Evolutionary conservation across 805 yeast genomes (phyloP), one percentile per base, ranked within the genome.

Genomic region (Tetrapisispora phaffii): DNA sequence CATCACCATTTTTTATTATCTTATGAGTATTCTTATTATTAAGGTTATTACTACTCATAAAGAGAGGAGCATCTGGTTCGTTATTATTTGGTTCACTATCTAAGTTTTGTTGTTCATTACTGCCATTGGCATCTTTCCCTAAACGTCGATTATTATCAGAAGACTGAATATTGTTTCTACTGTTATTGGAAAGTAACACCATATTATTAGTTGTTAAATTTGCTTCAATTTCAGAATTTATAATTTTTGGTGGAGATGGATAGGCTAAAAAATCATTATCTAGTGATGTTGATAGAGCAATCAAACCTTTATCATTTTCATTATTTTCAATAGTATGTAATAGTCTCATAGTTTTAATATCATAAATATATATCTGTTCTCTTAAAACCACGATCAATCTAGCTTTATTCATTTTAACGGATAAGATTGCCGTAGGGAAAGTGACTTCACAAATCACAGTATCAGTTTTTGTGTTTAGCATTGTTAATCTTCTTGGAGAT

Each of bases 401-500:
- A 41, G 78, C 76, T 48, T 83, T 72, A 58, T 83, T 84, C 64
- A 84, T 67, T 58, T 75, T 77, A 29, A 83, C 78, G 35, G 76
- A 73, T 26, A 79, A 56, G 1, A 84, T 79, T 6, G 75, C 62
- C 4, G 82, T 71, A 1, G 86, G 83, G 54, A 82, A 84, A 0
- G 83, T 73, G 45, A 84, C 69, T 59, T 83, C 90, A 60, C 93
- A 84, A 13, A 84, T 83, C 0, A 71, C 66, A 0, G 76, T 60
- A 46, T 67, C 64, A 50, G 64, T 68, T 60, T 85, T 86, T 1
- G 96, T 85, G 66, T 93, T 93, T 46, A 89, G 71, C 44, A 90
- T 80, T 57, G 80, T 80, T 48, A 90, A 72, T 51, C 88, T 78
- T 48, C 96, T 72, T n/a, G 95, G 94, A 8, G 86, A 78, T 56